phyloP scores from a whole-genome alignment of 2,329 filamentous ascomycete genomes.

The Aspergillus sp. region DNA sequence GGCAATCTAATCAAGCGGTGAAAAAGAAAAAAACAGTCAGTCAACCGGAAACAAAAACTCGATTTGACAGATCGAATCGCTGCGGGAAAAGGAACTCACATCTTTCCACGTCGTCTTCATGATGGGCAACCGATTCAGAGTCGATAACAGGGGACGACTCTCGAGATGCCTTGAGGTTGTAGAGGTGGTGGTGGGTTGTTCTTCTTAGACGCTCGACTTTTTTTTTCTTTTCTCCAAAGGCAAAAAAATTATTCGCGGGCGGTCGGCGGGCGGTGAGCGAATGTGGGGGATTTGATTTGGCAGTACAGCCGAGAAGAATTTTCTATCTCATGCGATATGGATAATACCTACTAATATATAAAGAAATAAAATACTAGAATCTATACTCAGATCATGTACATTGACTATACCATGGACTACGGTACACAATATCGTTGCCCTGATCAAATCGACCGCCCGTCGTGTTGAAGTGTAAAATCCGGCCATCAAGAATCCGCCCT shows the following conservation, averaged over 20 bases:
- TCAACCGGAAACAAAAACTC: background rate
- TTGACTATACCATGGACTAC: slow-evolving; percentile 16
- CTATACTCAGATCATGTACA: slow-evolving; percentile 13
- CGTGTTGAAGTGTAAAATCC: slow-evolving; percentile 2
- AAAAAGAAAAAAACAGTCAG: slow-evolving; percentile 31
- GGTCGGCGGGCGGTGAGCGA: slow-evolving; percentile 13
- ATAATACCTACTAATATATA: background rate
- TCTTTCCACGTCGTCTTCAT: slow-evolving; percentile 61
- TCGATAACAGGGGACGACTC: slow-evolving; percentile 18
- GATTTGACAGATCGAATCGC: too few relatives aligned
- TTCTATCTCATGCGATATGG: too few relatives aligned
- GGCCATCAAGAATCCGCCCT: slow-evolving; percentile 8
- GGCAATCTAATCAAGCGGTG: slow-evolving; percentile 54
- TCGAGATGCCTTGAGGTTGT: slow-evolving; percentile 13
- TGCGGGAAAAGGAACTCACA: slow-evolving; percentile 23
- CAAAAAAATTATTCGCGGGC: slow-evolving; percentile 10
- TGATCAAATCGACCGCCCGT: slow-evolving; percentile 11
- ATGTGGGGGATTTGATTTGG: background rate
- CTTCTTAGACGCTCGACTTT: slow-evolving; percentile 4
- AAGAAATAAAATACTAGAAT: background rate
- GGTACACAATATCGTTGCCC: slow-evolving; percentile 17
- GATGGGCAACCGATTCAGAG: slow-evolving; percentile 27
- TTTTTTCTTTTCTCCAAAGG: background rate
- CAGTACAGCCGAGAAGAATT: too few relatives aligned
- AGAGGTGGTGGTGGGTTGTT: slow-evolving; percentile 13